Evolutionary conservation across 1,139 yeast species (phyloP), one percentile per base, ranked within the genome.

Genomic region (Sugiyamaella paludigena): DNA sequence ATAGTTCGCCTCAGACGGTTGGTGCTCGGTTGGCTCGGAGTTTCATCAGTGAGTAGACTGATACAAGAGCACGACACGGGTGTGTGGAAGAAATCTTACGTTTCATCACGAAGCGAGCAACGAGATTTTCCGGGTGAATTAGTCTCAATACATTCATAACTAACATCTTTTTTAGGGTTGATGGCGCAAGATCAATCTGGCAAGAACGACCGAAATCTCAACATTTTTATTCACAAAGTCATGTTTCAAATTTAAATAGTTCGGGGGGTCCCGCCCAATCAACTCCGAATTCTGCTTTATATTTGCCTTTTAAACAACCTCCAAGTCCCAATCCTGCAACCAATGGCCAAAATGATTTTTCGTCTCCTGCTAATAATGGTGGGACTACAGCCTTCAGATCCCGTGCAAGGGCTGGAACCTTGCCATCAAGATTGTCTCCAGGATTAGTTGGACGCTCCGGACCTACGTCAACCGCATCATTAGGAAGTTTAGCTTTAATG

Each of bases 381-480:
- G 24, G 24, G 24, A 50, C 52, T 29, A 45, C 31, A 34, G 50
- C 34, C 36, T 55, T 51, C 31, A 50, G 63, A 26, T 55, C 61
- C 16, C 66, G 76, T 19, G 72, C 76, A 2, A 62, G 77, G 42
- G 76, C 77, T 4, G 77, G 76, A 12, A 72, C 76, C 29, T 61
- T 72, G 41, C 76, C 76, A 11, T 70, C 75, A 31, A 57, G 75
- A 37, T 62, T 71, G 19, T 64, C 73, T 37, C 67, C 71, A 12
- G 62, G 62, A 2, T 43, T 56, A 15, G 35, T 43, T 24, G 51
- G 52, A 9, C 29, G 44, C 8, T 46, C 51, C n/a, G 43, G 43
- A 13, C 16, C 35, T 27, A 15, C 35, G 47, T 51, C 54, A 24
- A 48, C 49, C 15, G 30, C 59, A 12, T 52, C 64, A 10, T 55